Base-by-base conservation (phyloP, 2,329 filamentous ascomycete genomes). In the Botrytis tulipae region DNA sequence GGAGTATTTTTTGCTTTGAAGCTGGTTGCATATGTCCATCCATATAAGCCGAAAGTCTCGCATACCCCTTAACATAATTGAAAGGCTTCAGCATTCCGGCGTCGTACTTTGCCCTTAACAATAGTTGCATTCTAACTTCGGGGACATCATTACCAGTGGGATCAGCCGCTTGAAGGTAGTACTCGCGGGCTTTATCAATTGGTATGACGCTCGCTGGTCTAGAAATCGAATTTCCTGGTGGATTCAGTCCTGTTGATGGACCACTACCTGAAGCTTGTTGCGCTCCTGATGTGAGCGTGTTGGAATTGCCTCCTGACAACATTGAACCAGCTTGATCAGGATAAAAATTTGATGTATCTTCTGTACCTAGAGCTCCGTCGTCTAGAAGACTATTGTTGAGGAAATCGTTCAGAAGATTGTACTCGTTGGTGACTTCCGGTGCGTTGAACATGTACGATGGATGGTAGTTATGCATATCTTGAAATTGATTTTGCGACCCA, bases 1-100 rank as follows among this genome's bases (percentile, higher is more conserved):
- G 90, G 62, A 97, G 84, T 75, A 99, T 98, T 84, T 97, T 96
- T 79, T 97, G 92, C 75, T 96, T 94, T 32, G 93, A 96, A 25
- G 89, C 86, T 37, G 92, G 89, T 71, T 93, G 90, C 81, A 98
- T 92, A 81, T 98, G 91, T 74, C 91, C 90, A 80, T 98, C 94
- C 87, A 99, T 95, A 82, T 98, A 99, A 76, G 92, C 90, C 76
- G 94, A 93, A 66, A 99, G 85, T 46, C 94, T 89, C 18, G 94
- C 92, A 82, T 99, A 99, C 20, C 96, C 96, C 80, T 97, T 97
- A 78, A 98, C 93, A 82, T 99, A 99, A 84, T 98, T 98, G 87
- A 99, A 99, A 1, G 96, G 96, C 80, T 95, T 96, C 74, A 99
- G 86, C 80, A 99, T 87, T 2, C 96, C 96, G 0, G 96, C 96